A percentile compares a stretch with the other conserved stretches of the same genome.
phyloP scores from a whole-genome alignment of 202 grass and related monocot species.

The Brachypodium distachyon region DNA sequence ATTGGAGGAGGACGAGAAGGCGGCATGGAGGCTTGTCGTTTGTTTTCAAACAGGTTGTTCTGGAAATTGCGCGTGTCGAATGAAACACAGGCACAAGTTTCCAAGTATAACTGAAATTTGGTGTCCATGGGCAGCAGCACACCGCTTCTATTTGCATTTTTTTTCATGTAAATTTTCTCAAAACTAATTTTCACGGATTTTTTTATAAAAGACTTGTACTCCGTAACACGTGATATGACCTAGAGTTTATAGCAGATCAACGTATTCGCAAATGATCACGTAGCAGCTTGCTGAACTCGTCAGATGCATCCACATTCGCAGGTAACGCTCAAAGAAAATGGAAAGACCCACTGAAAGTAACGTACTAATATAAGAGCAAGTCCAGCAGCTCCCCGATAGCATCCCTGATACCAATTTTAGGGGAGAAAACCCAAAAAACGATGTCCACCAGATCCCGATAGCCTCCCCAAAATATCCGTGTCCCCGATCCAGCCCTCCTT shows the following conservation, averaged over 20 bases:
- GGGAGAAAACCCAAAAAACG: too few species aligned
- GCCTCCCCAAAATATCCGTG: too few species aligned
- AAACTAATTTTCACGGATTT: neutral
- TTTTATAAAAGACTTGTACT: neutral
- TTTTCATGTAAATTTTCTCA: too few species aligned
- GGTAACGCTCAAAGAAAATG: neutral
- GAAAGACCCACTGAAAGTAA: neutral
- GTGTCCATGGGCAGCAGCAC: neutral
- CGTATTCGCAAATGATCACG: neutral
- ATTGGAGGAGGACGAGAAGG: neutral
- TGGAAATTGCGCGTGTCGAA: too few species aligned
- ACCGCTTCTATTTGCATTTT: too few species aligned
- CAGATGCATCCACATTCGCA: neutral
- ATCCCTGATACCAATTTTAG: too few species aligned
- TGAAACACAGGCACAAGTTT: too few species aligned
- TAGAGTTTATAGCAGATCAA: neutral
- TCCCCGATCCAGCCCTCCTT: too few species aligned
- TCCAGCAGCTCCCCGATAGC: too few species aligned
- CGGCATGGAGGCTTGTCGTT: slow-evolving; percentile 19
- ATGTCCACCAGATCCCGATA: too few species aligned
- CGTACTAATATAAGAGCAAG: too few species aligned
- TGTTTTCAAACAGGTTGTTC: slow-evolving; percentile 4
- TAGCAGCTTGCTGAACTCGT: neutral
- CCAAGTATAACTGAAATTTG: neutral
- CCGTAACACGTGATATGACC: neutral